A percentile compares a stretch with the other conserved stretches of the same genome.
Evolutionary conservation across 306 rosid species (phyloP).

Genomic region (Sicyos baderoa): DNA sequence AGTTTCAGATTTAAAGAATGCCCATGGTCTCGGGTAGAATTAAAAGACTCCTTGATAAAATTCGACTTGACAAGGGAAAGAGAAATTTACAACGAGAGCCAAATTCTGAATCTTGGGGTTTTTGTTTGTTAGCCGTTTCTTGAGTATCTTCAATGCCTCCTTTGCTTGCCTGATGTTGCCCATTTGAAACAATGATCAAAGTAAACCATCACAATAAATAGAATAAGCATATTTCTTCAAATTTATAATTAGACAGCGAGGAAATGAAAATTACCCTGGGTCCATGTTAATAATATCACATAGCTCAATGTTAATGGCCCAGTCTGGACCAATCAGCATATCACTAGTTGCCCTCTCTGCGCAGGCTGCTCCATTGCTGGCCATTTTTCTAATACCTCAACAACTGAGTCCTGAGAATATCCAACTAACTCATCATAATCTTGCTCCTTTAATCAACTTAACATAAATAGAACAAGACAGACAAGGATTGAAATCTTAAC

Average conservation of each 20-base stretch:
- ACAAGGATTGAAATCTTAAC: neutral
- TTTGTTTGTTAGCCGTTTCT: conserved; percentile 73
- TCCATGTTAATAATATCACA: conserved; percentile 82
- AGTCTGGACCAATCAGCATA: conserved; percentile 89
- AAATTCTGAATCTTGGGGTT: conserved; percentile 75
- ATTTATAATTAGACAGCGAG: no score
- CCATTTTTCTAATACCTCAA: conserved; percentile 35
- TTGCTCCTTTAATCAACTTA: neutral
- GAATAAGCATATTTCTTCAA: neutral
- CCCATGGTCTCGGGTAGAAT: neutral
- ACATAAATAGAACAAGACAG: neutral
- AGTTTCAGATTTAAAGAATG: conserved; percentile 6
- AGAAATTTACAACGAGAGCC: conserved; percentile 79
- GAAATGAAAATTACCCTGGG: conserved; percentile 45
- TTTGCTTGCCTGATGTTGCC: conserved; percentile 78
- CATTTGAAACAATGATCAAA: conserved; percentile 19
- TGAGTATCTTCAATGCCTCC: conserved; percentile 85
- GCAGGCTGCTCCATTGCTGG: conserved; percentile 65
- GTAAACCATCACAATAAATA: conserved; percentile 1
- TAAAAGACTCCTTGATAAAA: neutral
- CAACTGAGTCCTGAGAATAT: conserved; percentile 8
- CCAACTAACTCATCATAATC: conserved; percentile 6
- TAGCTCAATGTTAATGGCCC: conserved; percentile 88
- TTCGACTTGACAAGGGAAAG: conserved; percentile 13
- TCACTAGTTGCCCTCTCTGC: conserved; percentile 97